Evolutionary conservation across 2,329 filamentous ascomycete species (phyloP).

Genomic region (Clonostachys byssicola): DNA sequence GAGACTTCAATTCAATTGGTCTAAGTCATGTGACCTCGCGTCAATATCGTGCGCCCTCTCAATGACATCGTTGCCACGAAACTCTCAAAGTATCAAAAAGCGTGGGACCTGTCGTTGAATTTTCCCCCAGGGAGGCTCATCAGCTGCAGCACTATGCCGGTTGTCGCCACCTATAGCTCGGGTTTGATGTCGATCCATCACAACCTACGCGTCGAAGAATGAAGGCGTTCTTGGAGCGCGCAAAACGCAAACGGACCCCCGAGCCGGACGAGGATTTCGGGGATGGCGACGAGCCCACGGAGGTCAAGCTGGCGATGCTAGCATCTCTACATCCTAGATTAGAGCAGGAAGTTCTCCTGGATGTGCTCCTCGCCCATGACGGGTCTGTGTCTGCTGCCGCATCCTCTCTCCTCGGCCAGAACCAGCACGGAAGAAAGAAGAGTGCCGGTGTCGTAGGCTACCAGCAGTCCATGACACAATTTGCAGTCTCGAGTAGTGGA

Average conservation of each 20-base stretch:
- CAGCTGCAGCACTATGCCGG: too few relatives aligned
- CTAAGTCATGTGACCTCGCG: slow-evolving; percentile 6
- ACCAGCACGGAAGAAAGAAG: slow-evolving; percentile 6
- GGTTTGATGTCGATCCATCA: neutral
- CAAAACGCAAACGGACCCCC: slow-evolving; percentile 42
- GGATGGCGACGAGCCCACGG: slow-evolving; percentile 72
- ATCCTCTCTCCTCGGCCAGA: slow-evolving; percentile 36
- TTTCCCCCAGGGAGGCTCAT: neutral
- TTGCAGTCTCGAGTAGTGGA: slow-evolving; percentile 23
- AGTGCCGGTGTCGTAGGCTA: slow-evolving; percentile 34
- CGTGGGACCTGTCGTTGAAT: neutral
- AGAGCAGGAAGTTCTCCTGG: slow-evolving; percentile 66
- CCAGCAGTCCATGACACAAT: slow-evolving; percentile 60
- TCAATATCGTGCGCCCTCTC: slow-evolving; percentile 6
- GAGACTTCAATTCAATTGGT: too few relatives aligned
- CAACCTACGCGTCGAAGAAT: slow-evolving; percentile 25
- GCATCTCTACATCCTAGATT: slow-evolving; percentile 68
- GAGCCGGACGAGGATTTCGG: slow-evolving; percentile 11
- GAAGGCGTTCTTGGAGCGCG: slow-evolving; percentile 52
- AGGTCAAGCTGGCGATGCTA: slow-evolving; percentile 82
- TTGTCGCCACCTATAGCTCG: neutral
- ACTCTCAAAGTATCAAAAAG: too few relatives aligned
- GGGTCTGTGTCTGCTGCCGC: slow-evolving; percentile 70
- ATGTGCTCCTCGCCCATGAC: slow-evolving; percentile 72
- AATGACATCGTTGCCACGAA: too few relatives aligned